Percentiles rank a stretch among this genome's conserved stretches.
Evolutionary conservation across 352 stramenopile species (phyloP).

Genomic region (Pythium phragmiticola): DNA sequence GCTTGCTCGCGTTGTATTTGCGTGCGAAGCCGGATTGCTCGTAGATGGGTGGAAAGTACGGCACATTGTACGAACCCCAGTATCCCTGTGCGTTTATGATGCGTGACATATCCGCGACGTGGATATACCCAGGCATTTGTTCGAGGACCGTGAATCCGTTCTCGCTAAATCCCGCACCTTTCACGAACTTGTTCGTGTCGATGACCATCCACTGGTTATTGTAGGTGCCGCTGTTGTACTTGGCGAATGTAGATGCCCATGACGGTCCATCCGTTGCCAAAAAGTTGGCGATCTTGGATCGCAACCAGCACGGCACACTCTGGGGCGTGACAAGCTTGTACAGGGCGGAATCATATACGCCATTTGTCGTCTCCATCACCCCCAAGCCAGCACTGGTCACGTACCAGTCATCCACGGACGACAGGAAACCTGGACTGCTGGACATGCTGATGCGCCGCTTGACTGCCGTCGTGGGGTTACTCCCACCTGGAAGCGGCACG

Average conservation of each 20-base stretch:
- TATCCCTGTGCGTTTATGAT: constrained; percentile 57
- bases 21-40: constrained; percentile 46
- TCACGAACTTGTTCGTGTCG: constrained; percentile 56
- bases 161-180: constrained; percentile 37
- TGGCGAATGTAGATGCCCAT: constrained; percentile 48
- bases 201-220: constrained; percentile 88
- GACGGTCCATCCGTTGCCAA: constrained; percentile 41
- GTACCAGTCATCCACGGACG: constrained; percentile 84
- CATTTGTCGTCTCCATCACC: constrained; percentile 75
- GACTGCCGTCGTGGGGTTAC: constrained; percentile 10
- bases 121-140: constrained; percentile 61
- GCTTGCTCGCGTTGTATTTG: constrained; percentile 37
- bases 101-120: constrained; percentile 52
- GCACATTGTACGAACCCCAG: constrained; percentile 84
- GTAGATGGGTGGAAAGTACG: constrained; percentile 69
- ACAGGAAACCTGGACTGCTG: constrained; percentile 71
- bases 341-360: constrained; percentile 50
- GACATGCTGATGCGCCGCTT: constrained; percentile 63
- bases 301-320: constrained; percentile 67
- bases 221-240: constrained; percentile 76
- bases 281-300: constrained; percentile 53
- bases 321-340: constrained; percentile 48
- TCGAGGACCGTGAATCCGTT: constrained; percentile 66
- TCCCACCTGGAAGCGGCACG: constrained; percentile 38
- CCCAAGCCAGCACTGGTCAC: constrained; percentile 48